Base-by-base conservation (phyloP, 2,329 filamentous ascomycete genomes). In the Fusarium poae region DNA sequence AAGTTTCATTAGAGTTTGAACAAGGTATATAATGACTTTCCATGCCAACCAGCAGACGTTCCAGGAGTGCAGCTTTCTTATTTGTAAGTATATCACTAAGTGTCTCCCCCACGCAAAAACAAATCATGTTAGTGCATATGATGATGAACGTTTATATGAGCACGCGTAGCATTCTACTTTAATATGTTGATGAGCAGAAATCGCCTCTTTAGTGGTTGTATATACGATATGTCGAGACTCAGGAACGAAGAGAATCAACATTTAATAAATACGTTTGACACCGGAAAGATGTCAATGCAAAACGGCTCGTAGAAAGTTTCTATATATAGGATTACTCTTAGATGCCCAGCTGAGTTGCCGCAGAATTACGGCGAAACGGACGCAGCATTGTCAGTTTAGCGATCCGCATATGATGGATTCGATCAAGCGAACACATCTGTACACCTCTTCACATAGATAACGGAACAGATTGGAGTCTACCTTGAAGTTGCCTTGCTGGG, bases 281-380 rank as follows among this genome's bases (percentile, higher is more conserved):
- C 12, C 4, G n/a, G 2, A 20, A 21, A 13, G 12, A 20, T 7
- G 13, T 13, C n/a, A 39, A 11, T 13, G 6, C n/a, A 27, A 12
- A 9, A 6, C n/a, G 0, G 0, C 16, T n/a, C 9, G 11, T 6
- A n/a, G 23, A 11, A 5, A 18, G 6, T 8, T n/a, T 12, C 6
- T 5, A 13, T 3, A 13, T n/a, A 29, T 18, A 29, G 5, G 1
- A n/a, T 29, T 3, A 27, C 27, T 18, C 16, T n/a, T 9, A n/a
- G 11, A 13, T 44, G 10, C 11, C 27, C 1, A 4, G 25, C 18
- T 44, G 42, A n/a, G 23, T 6, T n/a, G 10, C n/a, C 23, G 15
- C 6, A 44, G 15, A 44, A n/a, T 11, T 13, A 23, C 6, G 6
- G 16, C 13, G 18, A n/a, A 13, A 44, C n/a, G 18, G 23, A 27